Evolutionary conservation across 345 rosid species (phyloP).

Genomic region (Brassica juncea): DNA sequence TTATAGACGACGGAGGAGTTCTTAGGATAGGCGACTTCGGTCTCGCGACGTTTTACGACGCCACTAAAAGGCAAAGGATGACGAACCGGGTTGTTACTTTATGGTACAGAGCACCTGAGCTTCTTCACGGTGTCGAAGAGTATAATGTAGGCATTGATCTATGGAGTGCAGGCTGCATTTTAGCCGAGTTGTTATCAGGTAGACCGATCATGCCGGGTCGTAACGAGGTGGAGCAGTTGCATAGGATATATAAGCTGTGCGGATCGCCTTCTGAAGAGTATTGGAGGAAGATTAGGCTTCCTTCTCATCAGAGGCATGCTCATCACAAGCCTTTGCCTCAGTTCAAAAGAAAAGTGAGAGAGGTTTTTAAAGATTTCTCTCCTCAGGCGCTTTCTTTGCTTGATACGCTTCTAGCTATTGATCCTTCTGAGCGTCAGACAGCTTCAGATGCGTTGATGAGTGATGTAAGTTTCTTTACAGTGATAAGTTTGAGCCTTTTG

Average conservation of each 20-base stretch:
- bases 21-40: constrained; percentile 97
- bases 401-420: constrained; percentile 84
- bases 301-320: constrained; percentile 56
- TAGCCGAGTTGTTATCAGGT: constrained; percentile 90
- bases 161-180: constrained; percentile 98
- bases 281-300: constrained; percentile 89
- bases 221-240: constrained; percentile 92
- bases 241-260: constrained; percentile 88
- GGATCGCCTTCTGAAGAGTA: constrained; percentile 95
- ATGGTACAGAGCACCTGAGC: constrained; percentile 99
- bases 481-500: not conserved
- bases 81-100: constrained; percentile 93
- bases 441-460: constrained; percentile 76
- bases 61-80: constrained; percentile 79
- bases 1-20: constrained; percentile 78
- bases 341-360: constrained; percentile 66
- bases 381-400: constrained; percentile 72
- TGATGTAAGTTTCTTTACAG: constrained; percentile 55
- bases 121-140: constrained; percentile 87
- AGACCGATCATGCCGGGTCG: constrained; percentile 97
- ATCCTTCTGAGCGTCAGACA: constrained; percentile 87
- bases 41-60: constrained; percentile 78
- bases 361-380: constrained; percentile 80
- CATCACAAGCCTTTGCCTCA: constrained; percentile 77
- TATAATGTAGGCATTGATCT: constrained; percentile 85